These are phyloP conservation scores for Phytophthora melonis DNA, from an alignment of 352 stramenopile genomes.

Conservation along the genomic window DNA sequence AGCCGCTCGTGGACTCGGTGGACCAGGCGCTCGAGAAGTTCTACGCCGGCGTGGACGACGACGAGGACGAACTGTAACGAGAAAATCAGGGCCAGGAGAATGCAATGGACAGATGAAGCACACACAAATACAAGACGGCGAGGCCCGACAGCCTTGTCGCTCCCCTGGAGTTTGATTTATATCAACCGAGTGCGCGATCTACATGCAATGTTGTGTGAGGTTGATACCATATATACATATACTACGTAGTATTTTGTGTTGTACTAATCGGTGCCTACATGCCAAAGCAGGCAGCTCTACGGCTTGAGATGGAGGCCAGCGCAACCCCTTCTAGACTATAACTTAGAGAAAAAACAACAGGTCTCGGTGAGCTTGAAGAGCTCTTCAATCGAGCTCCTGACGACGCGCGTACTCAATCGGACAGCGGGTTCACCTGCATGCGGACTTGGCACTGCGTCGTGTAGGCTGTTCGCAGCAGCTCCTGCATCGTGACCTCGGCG, in stretches of 20 bases:
- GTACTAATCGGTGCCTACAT: constrained; percentile 25
- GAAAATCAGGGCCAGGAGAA: background rate
- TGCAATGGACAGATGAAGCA: background rate
- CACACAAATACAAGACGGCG: constrained; percentile 28
- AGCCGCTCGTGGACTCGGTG: constrained; percentile 48
- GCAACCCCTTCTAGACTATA: constrained; percentile 31
- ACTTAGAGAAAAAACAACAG: constrained; percentile 39
- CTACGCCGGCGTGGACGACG: constrained; percentile 79
- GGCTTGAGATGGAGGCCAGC: too few relatives aligned
- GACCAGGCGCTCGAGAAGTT: constrained; percentile 85
- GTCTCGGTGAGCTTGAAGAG: background rate
- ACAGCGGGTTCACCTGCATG: constrained; percentile 80
- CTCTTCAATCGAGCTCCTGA: constrained; percentile 37
- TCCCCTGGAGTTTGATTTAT: constrained; percentile 34
- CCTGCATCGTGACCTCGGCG: constrained; percentile 83
- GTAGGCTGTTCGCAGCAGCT: constrained; percentile 84
- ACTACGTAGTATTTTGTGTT: constrained; percentile 3
- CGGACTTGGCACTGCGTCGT: constrained; percentile 84
- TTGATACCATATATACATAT: constrained; percentile 18
- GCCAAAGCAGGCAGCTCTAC: background rate
- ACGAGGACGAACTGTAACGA: constrained; percentile 62
- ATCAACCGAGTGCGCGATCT: background rate
- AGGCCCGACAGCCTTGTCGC: constrained; percentile 12
- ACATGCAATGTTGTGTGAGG: too few relatives aligned
- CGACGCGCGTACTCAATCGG: constrained; percentile 20